A percentile compares a stretch with the other conserved stretches of the same genome.
These are phyloP conservation scores for Epichloe festucae DNA, from an alignment of 2,329 filamentous ascomycete species.

Conservation along the genomic window DNA sequence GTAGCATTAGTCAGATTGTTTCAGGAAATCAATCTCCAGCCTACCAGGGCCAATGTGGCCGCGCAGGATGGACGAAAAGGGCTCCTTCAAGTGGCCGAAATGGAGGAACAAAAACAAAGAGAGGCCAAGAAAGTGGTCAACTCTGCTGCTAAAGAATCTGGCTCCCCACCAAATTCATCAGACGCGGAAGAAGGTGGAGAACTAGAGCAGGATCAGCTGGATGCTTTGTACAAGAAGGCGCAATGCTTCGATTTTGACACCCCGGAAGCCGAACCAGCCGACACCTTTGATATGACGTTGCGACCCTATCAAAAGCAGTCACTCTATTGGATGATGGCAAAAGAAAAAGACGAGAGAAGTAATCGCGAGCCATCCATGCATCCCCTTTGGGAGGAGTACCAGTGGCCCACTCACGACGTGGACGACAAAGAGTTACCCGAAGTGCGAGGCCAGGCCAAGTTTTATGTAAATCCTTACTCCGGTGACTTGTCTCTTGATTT, in stretches of 20 bases:
- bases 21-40: conserved; percentile 73
- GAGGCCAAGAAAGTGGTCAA: conserved; percentile 27
- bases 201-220: conserved; percentile 88
- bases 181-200: conserved; percentile 78
- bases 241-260: conserved; percentile 94
- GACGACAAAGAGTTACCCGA: conserved; percentile 63
- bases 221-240: conserved; percentile 86
- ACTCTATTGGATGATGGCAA: conserved; percentile 89
- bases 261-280: conserved; percentile 69
- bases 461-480: conserved; percentile 96
- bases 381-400: conserved; percentile 92
- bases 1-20: conserved; percentile 81
- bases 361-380: conserved; percentile 77
- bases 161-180: conserved; percentile 44
- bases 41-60: conserved; percentile 61
- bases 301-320: conserved; percentile 94
- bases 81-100: conserved; percentile 74
- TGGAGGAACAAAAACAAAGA: conserved; percentile 63
- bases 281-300: conserved; percentile 70
- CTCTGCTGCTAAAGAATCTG: conserved; percentile 18
- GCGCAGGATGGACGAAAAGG: conserved; percentile 72
- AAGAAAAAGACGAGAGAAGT: conserved; percentile 69
- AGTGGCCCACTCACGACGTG: conserved; percentile 76
- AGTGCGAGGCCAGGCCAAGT: conserved; percentile 54
- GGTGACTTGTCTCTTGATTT: conserved; percentile 88